Evolutionary conservation across 108 stramenopile genomes (phyloP).

Genomic region (Conticribra guillardii): DNA sequence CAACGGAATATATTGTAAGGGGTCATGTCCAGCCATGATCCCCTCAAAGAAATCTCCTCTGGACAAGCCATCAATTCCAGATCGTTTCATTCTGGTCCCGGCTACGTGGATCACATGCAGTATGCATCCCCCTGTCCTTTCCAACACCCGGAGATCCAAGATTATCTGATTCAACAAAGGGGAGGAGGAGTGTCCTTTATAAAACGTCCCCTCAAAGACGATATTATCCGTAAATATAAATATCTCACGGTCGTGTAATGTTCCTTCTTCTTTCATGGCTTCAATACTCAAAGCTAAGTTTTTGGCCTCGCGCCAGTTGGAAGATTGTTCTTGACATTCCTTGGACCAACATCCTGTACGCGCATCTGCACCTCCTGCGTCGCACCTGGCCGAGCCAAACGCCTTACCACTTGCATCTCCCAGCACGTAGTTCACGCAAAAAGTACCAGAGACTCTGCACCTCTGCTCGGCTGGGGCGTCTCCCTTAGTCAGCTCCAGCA

Average conservation of each 20-base stretch:
- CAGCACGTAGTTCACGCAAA: slow-evolving; percentile 15
- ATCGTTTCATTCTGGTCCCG: slow-evolving; percentile 15
- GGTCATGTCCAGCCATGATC: slow-evolving; percentile 40
- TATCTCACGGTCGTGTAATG: slow-evolving; percentile 26
- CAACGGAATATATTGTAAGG: slow-evolving; percentile 10
- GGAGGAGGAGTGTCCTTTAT: slow-evolving; percentile 43
- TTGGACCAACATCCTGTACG: slow-evolving; percentile 14
- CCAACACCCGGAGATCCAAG: slow-evolving; percentile 11
- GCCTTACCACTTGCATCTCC: slow-evolving; percentile 44
- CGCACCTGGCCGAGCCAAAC: slow-evolving; percentile 14
- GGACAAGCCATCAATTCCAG: slow-evolving; percentile 33
- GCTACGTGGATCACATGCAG: slow-evolving; percentile 23
- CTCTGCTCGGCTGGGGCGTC: background rate
- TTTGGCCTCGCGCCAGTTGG: slow-evolving; percentile 41
- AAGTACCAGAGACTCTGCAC: background rate
- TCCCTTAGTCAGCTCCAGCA: background rate
- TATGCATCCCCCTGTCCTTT: background rate
- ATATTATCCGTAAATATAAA: slow-evolving; percentile 58
- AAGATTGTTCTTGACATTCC: slow-evolving; percentile 3
- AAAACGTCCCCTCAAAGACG: slow-evolving; percentile 40
- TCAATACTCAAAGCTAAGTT: slow-evolving; percentile 33
- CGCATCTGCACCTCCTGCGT: too few species aligned
- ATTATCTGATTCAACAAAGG: slow-evolving; percentile 33
- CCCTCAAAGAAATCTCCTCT: slow-evolving; percentile 43
- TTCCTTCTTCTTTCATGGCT: background rate